Conservation (phyloP, 148 eudicot species). For the Dianthus caryophyllus region DNA sequence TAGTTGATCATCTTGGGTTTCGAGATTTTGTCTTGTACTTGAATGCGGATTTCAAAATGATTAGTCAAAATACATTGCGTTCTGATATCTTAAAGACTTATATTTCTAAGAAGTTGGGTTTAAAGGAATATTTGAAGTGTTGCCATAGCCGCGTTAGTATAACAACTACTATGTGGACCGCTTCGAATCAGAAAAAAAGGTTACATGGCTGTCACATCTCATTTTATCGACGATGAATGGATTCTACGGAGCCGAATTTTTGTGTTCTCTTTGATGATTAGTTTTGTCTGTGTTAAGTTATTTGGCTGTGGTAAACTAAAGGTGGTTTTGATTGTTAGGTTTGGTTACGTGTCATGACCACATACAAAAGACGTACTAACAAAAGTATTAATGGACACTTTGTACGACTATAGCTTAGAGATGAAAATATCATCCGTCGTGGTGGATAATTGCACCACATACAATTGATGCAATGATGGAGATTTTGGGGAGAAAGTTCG, state of each 20-base stretch:
- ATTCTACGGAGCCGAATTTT: neutral
- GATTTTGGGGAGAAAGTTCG: too few relatives aligned
- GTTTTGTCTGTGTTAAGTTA: neutral
- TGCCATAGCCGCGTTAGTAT: neutral
- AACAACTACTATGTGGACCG: neutral
- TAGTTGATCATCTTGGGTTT: neutral
- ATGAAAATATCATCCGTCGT: constrained; percentile 1
- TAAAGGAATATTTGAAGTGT: neutral
- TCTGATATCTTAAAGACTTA: neutral
- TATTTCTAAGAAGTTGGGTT: neutral
- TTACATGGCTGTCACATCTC: neutral
- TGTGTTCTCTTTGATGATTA: neutral
- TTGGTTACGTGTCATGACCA: constrained; percentile 8
- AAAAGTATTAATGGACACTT: neutral
- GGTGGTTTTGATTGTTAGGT: neutral
- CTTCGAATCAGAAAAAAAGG: neutral
- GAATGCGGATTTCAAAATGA: neutral
- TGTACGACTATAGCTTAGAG: constrained; percentile 7
- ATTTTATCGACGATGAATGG: neutral
- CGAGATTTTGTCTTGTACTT: neutral
- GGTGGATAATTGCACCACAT: constrained; percentile 11
- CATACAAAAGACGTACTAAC: constrained; percentile 12
- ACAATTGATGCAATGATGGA: too few relatives aligned
- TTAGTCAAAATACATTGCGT: neutral
- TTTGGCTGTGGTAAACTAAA: too few relatives aligned